These are phyloP conservation scores for Hyphochytrium catenoides DNA, from an alignment of 352 stramenopile species.

Conservation along the genomic window DNA sequence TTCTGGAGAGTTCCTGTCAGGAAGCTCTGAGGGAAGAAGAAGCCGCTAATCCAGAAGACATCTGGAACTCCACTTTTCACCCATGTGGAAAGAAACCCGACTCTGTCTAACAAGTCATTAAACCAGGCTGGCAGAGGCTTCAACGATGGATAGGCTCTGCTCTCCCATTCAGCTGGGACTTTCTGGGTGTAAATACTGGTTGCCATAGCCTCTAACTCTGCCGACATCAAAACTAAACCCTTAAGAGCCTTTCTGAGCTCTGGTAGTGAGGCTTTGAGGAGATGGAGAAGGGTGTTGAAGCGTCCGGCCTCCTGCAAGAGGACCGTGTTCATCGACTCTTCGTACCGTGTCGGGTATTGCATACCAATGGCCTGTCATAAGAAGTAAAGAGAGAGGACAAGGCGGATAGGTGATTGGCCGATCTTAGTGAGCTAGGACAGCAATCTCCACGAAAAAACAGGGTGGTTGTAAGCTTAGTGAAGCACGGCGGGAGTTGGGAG, in stretches of 20 bases:
- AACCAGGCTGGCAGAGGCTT: slow-evolving; percentile 67
- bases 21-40: slow-evolving; percentile 76
- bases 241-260: slow-evolving; percentile 40
- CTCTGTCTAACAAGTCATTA: slow-evolving; percentile 46
- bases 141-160: slow-evolving; percentile 63
- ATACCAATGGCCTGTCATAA: slow-evolving; percentile 36
- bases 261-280: slow-evolving; percentile 34
- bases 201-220: slow-evolving; percentile 56
- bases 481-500: no score
- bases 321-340: slow-evolving; percentile 87
- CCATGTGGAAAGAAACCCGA: slow-evolving; percentile 41
- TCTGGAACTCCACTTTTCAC: slow-evolving; percentile 36
- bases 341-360: slow-evolving; percentile 66
- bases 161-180: slow-evolving; percentile 57
- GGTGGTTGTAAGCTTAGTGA: no score
- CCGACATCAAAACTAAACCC: slow-evolving; percentile 53
- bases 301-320: slow-evolving; percentile 59
- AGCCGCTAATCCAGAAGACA: slow-evolving; percentile 69
- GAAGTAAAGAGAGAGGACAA: no score
- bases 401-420: no score
- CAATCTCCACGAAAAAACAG: no score
- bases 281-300: slow-evolving; percentile 42
- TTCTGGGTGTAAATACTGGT: slow-evolving; percentile 64
- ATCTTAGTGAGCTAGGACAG: no score
- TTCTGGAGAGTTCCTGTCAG: slow-evolving; percentile 77